Base-by-base conservation (phyloP, 805 yeast genomes). In the Nakazawaea molendinolei region DNA sequence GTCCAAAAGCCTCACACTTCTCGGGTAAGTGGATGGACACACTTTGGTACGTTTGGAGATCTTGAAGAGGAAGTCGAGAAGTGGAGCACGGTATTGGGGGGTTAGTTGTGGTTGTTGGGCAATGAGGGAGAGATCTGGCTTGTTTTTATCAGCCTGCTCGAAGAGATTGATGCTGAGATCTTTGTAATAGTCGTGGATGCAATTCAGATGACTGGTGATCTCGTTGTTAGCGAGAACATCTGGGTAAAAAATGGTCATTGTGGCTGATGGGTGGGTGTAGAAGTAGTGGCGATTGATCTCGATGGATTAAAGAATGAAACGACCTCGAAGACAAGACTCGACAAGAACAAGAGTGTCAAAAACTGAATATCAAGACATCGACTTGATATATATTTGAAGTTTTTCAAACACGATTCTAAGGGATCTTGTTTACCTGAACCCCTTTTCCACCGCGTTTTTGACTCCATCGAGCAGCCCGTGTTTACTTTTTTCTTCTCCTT, bases 21-120 rank as follows among this genome's bases (percentile, higher is more conserved):
- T 65, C 68, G 74, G 65, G 58, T 76, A 67, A 40, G 80, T 69
- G 55, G 77, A 68, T 52, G 83, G 72, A 36, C 82, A 55, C 46
- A 79, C 67, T 49, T 74, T 63, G 52, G 82, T 59, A 53, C 78
- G 57, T 44, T 70, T 49, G 43, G 82, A 56, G 56, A 74, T 62
- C 60, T 84, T 86, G 47, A 80, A 66, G 19, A 84, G 57, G 47
- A 84, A 85, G 47, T 83, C 90, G 28, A 86, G 66, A 24, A 85
- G 65, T 44, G 74, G 74, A 26, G 67, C 65, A 42, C 95, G 68
- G 48, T 79, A 69, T 9, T 65, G 58, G 46, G 77, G 69, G 23
- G 75, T 70, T 41, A 86, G 58, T 49, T 84, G 87, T 16, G 95
- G 95, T 58, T 86, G 95, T 48, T 80, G 84, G 34, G 69, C 72